phyloP scores from a whole-genome alignment of 2,329 filamentous ascomycete species.

The Ceratocystiopsis minuta region DNA sequence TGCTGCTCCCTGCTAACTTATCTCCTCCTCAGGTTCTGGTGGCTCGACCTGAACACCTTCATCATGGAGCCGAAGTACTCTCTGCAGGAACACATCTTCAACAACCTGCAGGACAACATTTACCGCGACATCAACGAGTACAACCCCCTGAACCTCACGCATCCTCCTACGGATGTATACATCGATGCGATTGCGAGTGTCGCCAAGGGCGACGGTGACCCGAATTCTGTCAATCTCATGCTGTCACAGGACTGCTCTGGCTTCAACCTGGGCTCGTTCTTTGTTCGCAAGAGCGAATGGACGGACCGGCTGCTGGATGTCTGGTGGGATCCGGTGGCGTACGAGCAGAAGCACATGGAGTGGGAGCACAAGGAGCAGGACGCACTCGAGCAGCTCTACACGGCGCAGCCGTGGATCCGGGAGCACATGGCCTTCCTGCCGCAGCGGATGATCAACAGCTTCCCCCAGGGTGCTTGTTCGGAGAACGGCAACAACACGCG shows the following conservation, averaged over 20 bases:
- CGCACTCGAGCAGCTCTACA: slow-evolving; percentile 81
- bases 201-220: slow-evolving; percentile 55
- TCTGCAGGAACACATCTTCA: slow-evolving; percentile 78
- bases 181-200: slow-evolving; percentile 62
- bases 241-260: slow-evolving; percentile 87
- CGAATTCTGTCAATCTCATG: slow-evolving; percentile 69
- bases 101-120: slow-evolving; percentile 51
- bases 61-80: slow-evolving; percentile 93
- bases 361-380: slow-evolving; percentile 99
- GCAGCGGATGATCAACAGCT: slow-evolving; percentile 86
- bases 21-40: slow-evolving; percentile 68
- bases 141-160: slow-evolving; percentile 85
- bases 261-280: slow-evolving; percentile 94
- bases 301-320: slow-evolving; percentile 81
- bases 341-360: slow-evolving; percentile 96
- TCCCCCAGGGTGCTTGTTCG: slow-evolving; percentile 75
- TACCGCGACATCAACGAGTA: slow-evolving; percentile 95
- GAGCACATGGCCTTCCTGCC: slow-evolving; percentile 76
- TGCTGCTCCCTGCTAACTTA: slow-evolving; percentile 7
- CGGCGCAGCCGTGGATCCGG: slow-evolving; percentile 80
- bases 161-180: slow-evolving; percentile 57
- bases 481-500: slow-evolving; percentile 55
- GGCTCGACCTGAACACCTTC: slow-evolving; percentile 93
- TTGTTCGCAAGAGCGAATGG: slow-evolving; percentile 71
- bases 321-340: slow-evolving; percentile 96